A percentile compares a stretch with the other conserved stretches of the same genome.
phyloP scores from a whole-genome alignment of 2,329 filamentous ascomycete genomes.

The Graphilbum sp. region DNA sequence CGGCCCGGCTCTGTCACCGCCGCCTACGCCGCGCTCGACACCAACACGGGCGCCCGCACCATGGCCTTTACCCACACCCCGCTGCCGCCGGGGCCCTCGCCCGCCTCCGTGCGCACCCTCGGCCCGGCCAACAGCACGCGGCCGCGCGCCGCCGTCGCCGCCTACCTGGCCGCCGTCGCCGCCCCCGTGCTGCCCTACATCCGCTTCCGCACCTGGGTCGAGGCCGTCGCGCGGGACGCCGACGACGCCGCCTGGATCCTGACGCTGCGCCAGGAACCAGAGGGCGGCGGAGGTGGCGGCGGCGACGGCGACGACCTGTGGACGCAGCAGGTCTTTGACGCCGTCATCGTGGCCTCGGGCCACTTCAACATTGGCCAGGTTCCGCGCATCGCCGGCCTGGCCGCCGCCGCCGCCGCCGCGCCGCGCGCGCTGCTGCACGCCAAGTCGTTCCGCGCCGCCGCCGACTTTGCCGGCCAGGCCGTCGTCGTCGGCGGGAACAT shows the following conservation, averaged over 20 bases:
- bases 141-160: background rate
- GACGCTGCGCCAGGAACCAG: constrained; percentile 22
- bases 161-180: constrained; percentile 1
- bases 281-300: background rate
- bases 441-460: constrained; percentile 13
- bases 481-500: constrained; percentile 41
- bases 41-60: constrained; percentile 1
- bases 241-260: constrained; percentile 23
- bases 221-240: constrained; percentile 14
- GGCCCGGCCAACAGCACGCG: constrained; percentile 3
- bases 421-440: constrained; percentile 23
- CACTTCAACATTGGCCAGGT: constrained; percentile 23
- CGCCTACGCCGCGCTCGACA: constrained; percentile 3
- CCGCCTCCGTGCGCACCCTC: background rate
- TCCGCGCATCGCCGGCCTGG: constrained; percentile 21
- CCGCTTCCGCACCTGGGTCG: background rate
- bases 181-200: background rate
- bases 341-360: constrained; percentile 22
- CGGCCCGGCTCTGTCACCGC: background rate
- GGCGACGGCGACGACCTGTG: constrained; percentile 18
- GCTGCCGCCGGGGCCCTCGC: constrained; percentile 1
- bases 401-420: constrained; percentile 17
- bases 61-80: constrained; percentile 6
- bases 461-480: constrained; percentile 15
- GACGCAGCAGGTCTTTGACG: constrained; percentile 22